These are phyloP conservation scores for Leccinum incarnatum DNA, from an alignment of 768 basidiomycete species.

Conservation along the genomic window DNA sequence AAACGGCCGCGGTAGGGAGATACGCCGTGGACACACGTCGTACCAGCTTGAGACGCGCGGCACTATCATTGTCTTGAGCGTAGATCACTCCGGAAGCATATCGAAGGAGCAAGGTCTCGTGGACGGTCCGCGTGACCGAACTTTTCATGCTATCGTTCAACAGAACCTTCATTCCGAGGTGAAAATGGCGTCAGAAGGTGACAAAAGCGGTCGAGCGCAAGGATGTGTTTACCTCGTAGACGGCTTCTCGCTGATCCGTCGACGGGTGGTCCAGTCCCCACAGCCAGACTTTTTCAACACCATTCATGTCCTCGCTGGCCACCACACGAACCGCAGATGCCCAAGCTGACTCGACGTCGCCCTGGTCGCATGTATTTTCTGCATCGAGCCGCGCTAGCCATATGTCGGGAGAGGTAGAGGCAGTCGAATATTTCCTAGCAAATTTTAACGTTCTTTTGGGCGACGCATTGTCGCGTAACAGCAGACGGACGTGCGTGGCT, in stretches of 20 bases:
- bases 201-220: neutral
- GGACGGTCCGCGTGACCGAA: slow-evolving; percentile 38
- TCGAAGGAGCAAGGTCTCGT: slow-evolving; percentile 46
- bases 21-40: slow-evolving; percentile 41
- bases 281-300: slow-evolving; percentile 45
- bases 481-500: slow-evolving; percentile 36
- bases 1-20: slow-evolving; percentile 43
- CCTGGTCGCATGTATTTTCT: slow-evolving; percentile 33
- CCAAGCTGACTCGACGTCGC: slow-evolving; percentile 38
- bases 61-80: slow-evolving; percentile 18
- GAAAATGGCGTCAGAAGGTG: slow-evolving; percentile 1
- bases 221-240: slow-evolving; percentile 34
- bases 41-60: slow-evolving; percentile 29
- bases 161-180: slow-evolving; percentile 32
- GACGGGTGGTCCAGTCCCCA: slow-evolving; percentile 45
- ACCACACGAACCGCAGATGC: slow-evolving; percentile 44
- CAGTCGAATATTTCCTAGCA: slow-evolving; percentile 48
- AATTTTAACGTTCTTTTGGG: slow-evolving; percentile 36
- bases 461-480: slow-evolving; percentile 25
- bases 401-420: slow-evolving; percentile 38
- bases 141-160: slow-evolving; percentile 48
- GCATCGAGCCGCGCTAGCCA: slow-evolving; percentile 54
- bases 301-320: slow-evolving; percentile 19
- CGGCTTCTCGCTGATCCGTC: slow-evolving; percentile 15
- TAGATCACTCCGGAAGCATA: slow-evolving; percentile 38